Base-by-base conservation (phyloP, 2,329 filamentous ascomycete species). In the Talaromyces sp. region DNA sequence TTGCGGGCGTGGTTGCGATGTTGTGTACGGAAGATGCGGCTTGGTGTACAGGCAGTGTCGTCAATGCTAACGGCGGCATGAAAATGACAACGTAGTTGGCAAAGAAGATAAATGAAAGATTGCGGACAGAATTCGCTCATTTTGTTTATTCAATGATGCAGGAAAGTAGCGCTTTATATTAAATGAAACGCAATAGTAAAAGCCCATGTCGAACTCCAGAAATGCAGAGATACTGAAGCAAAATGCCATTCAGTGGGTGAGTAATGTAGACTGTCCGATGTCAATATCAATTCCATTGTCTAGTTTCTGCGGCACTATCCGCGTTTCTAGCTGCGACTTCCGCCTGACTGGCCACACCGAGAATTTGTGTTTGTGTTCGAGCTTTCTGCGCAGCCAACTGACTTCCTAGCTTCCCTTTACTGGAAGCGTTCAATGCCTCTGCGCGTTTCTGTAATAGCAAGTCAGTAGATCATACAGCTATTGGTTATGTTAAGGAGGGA, bases 11-110 rank as follows among this genome's bases (percentile, higher is more conserved):
- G 5, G 88, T 93, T 19, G 90, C 85, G 2, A 92, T 93, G 89
- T 78, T 93, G 25, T 92, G 90, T 73, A 84, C 85, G 5, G 81
- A 83, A 6, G 91, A 94, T 74, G 84, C 86, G n/a, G 85, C 82
- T 8, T 94, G 90, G 90, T 89, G 87, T 72, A 95, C 91, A 0
- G 91, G 91, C 1, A 90, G 89, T 75, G 89, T 93, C 27, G 85
- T 95, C 3, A 91, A 89, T 78, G 90, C 90, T 8, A 94, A 94
- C 73, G 91, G 91, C 1, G 91, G 91, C 7, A 88, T 92, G 86
- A 84, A 82, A 67, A 85, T 88, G 78, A 81, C 78, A 63, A 56
- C 65, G 25, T 73, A 70, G 25, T 35, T 45, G 41, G n/a, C 7
- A 31, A 31, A 5, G 4, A 19, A 39, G 33, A 59, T 45, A 3